Evolutionary conservation across 768 basidiomycete genomes (phyloP).

Genomic region (Kwoniella botswanensis): DNA sequence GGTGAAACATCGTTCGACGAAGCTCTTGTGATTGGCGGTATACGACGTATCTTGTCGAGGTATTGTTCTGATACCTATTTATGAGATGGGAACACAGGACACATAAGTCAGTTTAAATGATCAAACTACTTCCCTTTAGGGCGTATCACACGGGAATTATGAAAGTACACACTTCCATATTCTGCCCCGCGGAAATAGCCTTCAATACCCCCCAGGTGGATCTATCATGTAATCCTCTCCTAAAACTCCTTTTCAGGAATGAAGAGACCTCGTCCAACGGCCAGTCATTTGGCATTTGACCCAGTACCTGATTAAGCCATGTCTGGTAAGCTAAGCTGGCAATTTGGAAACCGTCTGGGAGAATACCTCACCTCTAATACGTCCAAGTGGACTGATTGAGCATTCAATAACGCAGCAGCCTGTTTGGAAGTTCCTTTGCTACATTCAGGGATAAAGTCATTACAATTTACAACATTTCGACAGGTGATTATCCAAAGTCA

Average conservation of each 20-base stretch:
- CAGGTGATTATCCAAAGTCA: no score
- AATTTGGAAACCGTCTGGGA: not conserved
- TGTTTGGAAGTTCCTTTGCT: slow-evolving; percentile 67
- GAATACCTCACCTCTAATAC: slow-evolving; percentile 68
- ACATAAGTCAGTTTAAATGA: no score
- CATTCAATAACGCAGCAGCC: slow-evolving; percentile 73
- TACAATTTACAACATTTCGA: no score
- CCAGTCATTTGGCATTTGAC: slow-evolving; percentile 73
- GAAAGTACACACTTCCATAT: slow-evolving; percentile 65
- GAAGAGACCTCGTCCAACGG: slow-evolving; percentile 72
- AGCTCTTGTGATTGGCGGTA: slow-evolving; percentile 33
- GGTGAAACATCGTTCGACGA: not conserved
- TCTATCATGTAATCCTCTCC: slow-evolving; percentile 71
- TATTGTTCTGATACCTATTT: slow-evolving; percentile 36
- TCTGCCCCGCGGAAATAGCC: slow-evolving; percentile 76
- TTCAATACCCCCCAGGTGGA: slow-evolving; percentile 65
- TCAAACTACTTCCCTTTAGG: no score
- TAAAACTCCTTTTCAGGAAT: slow-evolving; percentile 78
- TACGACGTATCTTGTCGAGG: slow-evolving; percentile 37
- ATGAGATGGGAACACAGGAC: not conserved
- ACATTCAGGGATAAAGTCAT: not conserved
- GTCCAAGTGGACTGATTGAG: slow-evolving; percentile 80
- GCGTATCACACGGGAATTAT: not conserved
- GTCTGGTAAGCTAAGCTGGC: not conserved
- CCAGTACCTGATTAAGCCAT: slow-evolving; percentile 60